A percentile compares a stretch with the other conserved stretches of the same genome.
These are phyloP conservation scores for Zoysia matrella DNA, from an alignment of 202 grass and related monocot species.

Conservation along the genomic window DNA sequence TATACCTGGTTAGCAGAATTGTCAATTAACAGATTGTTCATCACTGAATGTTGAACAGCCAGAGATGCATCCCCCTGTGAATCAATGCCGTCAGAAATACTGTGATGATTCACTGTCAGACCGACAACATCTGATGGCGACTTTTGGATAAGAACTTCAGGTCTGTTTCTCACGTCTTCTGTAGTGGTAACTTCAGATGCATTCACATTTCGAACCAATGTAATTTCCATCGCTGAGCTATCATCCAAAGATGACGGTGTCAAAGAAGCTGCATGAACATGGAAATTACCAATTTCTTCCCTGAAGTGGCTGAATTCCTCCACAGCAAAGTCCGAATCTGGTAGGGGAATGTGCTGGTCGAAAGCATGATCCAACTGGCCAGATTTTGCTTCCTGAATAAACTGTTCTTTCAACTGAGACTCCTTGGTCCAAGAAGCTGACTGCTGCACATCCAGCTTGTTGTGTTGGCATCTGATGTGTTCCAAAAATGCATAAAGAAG, in stretches of 20 bases:
- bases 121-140: constrained; percentile 32
- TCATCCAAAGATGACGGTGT: constrained; percentile 17
- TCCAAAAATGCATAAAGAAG: constrained; percentile 59
- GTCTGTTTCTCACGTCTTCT: constrained; percentile 25
- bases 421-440: constrained; percentile 58
- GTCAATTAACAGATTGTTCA: constrained; percentile 33
- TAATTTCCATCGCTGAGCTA: constrained; percentile 44
- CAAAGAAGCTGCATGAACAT: constrained; percentile 36
- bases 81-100: constrained; percentile 45
- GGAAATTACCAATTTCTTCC: constrained; percentile 27
- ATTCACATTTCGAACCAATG: constrained; percentile 33
- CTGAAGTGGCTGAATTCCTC: constrained; percentile 64
- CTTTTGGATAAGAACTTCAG: constrained; percentile 41
- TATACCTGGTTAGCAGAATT: constrained; percentile 43
- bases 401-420: constrained; percentile 64
- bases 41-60: constrained; percentile 37
- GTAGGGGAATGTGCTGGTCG: constrained; percentile 63
- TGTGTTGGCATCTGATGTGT: constrained; percentile 57
- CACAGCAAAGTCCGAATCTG: constrained; percentile 68
- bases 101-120: constrained; percentile 35
- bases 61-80: constrained; percentile 36
- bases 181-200: constrained; percentile 43
- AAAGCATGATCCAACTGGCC: constrained; percentile 68
- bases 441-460: constrained; percentile 70
- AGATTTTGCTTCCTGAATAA: constrained; percentile 62